Evolutionary conservation across 148 eudicot genomes (phyloP), one percentile per base, ranked within the genome.

Genomic region (Cornus florida): DNA sequence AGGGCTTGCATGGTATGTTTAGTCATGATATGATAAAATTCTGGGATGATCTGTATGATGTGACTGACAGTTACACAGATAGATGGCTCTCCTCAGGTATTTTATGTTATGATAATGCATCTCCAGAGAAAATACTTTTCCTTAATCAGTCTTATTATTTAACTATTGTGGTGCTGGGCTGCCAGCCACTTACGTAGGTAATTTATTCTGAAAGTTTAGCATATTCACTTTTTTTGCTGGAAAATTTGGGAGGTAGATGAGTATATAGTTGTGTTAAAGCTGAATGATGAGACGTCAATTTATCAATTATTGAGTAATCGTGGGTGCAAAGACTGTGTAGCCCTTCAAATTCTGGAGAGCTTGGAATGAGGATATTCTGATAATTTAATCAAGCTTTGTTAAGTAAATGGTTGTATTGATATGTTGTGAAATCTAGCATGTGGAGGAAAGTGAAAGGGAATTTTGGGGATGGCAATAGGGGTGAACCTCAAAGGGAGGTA

Each of bases 71-170:
- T 81, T 96, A 86, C 83, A 93, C 98, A n/a, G 97, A 93, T 67
- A 87, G 82, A 82, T 96, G 99, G 99, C 86, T 92, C 70, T 93
- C 99, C 72, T 91, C 99, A 81, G 99, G 99, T 93, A 93, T 77
- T 31, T 38, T 76, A 14, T 71, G 35, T 48, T 72, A 13, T 43
- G 7, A 75, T 74, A 41, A 74, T 57, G 35, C 68, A 38, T 69
- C 71, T 75, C 68, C 75, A 39, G 4, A 19, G n/a, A 11, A 50
- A 75, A 23, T 62, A 14, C 12, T 20, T 38, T 59, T 72, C 39
- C 39, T n/a, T n/a, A 62, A 6, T 41, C 57, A 12, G 38, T 74
- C 23, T 31, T 43, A 50, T 22, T 41, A 39, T 17, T 38, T 20
- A 67, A 23, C 22, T 60, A 32, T 20, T 64, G 3, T 71, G 75